Evolutionary conservation across 306 rosid species (phyloP), one percentile per base, ranked within the genome.

Genomic region (Mimosa pudica): DNA sequence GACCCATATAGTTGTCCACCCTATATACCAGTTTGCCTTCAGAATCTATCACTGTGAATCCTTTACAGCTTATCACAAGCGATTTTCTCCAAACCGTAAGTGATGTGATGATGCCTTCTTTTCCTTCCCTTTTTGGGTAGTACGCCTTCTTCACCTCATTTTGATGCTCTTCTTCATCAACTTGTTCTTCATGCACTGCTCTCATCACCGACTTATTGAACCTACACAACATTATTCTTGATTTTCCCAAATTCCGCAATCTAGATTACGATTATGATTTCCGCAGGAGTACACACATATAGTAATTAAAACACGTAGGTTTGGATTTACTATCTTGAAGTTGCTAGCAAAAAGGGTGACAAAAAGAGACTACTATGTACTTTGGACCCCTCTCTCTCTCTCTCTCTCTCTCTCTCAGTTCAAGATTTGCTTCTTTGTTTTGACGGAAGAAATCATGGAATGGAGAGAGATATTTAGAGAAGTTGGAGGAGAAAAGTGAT

Each of bases 71-170:
- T 0, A 89, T 66, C 1, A 93, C 6, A 36, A 93, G 89, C 2
- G 98, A 93, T 85, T 91, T 92, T 84, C 87, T 88, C 97, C 97
- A 92, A 69, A 94, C 93, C 35, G 97, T 94, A n/a, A 91, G 82
- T 10, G 91, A 38, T 38, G 42, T 38, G 42, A 38, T 38, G 42
- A 38, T 0, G 42, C 42, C 42, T 38, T 38, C 42, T 38, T 38
- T 38, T 38, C 42, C 42, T 38, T 38, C 42, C 42, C 42, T 38
- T 38, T 5, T 44, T 54, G 76, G 86, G 45, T 76, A 85, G 45
- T 76, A 85, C 79, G 20, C 77, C 77, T 77, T 64, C 77, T 52
- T 65, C 63, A 44, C 64, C 8, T 70, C 66, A 47, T 47, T 10
- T 6, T 79, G 57, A 48, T 9, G 12, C 35, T 54, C 66, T 65